phyloP scores from a whole-genome alignment of 106 monocot species.

The Allium sativum region DNA sequence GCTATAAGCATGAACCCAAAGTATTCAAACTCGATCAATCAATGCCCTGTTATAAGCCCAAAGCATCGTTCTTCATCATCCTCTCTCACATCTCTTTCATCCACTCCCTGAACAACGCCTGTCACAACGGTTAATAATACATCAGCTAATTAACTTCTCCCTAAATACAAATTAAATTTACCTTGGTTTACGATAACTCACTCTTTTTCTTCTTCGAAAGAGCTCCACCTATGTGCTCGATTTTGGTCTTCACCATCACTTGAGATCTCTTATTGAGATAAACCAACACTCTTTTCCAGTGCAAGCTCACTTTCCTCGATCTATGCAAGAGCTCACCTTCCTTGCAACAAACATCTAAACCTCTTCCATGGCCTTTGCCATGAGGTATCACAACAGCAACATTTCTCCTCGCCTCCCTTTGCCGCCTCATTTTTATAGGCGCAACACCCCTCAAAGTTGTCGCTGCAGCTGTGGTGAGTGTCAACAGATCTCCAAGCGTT shows the following conservation, averaged over 20 bases:
- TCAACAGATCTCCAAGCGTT: conserved; percentile 66
- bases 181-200: conserved; percentile 12
- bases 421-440: conserved; percentile 49
- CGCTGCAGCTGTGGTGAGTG: conserved; percentile 88
- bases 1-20: too few species aligned
- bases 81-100: conserved; percentile 14
- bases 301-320: conserved; percentile 26
- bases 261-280: conserved; percentile 85
- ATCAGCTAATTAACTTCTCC: not conserved
- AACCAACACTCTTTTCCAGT: conserved; percentile 49
- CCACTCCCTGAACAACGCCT: conserved; percentile 76
- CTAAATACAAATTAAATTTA: not conserved
- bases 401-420: conserved; percentile 35
- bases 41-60: conserved; percentile 53
- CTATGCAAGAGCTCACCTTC: conserved; percentile 59
- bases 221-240: conserved; percentile 67
- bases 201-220: conserved; percentile 81
- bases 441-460: conserved; percentile 76
- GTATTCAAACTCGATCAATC: conserved; percentile 47
- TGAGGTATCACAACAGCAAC: conserved; percentile 55
- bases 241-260: conserved; percentile 78
- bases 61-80: conserved; percentile 21
- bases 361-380: conserved; percentile 28
- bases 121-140: not conserved
- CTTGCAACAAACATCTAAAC: conserved; percentile 58